Evolutionary conservation across 2,329 filamentous ascomycete species (phyloP), one percentile per base, ranked within the genome.

Genomic region (Pseudogymnoascus sp.): DNA sequence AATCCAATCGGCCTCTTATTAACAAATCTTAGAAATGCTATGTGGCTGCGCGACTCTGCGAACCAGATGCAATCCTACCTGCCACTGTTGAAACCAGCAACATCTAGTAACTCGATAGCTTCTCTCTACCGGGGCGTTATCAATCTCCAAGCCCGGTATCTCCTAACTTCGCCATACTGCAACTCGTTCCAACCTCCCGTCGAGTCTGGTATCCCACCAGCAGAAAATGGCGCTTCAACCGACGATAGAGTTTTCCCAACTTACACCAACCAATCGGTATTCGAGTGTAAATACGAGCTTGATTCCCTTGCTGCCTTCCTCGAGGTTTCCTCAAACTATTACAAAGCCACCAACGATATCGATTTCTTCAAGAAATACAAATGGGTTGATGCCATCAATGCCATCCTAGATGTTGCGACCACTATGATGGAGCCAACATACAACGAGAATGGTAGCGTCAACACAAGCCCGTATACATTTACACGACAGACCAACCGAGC

Each of bases 261-360:
- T 0, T 91, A 91, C 67, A 86, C 91, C 69, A 80, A 82, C 1
- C 79, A 79, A 1, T 80, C 86, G 38, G 92, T 96, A 0, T 97
- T 94, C 71, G 93, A 97, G 74, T 97, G 93, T 82, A 97, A 97
- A 75, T 97, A 94, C 74, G 93, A 97, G 76, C 85, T 97, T 52
- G 92, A 97, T 77, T 93, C 90, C 9, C 82, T 97, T 1, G 91
- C 92, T 0, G 87, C 91, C 30, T 97, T 97, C 74, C 80, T 97
- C 6, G 85, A 90, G 42, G 80, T 97, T 4, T 87, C 85, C 0
- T 89, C 90, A 66, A 85, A 94, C 70, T 97, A 96, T 77, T 84
- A 90, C 75, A 80, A 84, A 22, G 81, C 84, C 64, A 96, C 91
- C 0, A 80, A 81, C 0, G 92, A 92, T 38, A 83, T 79, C 0